A percentile compares a stretch with the other conserved stretches of the same genome.
phyloP scores from a whole-genome alignment of 2,329 filamentous ascomycete species.

The Aspergillus aculeatinus region DNA sequence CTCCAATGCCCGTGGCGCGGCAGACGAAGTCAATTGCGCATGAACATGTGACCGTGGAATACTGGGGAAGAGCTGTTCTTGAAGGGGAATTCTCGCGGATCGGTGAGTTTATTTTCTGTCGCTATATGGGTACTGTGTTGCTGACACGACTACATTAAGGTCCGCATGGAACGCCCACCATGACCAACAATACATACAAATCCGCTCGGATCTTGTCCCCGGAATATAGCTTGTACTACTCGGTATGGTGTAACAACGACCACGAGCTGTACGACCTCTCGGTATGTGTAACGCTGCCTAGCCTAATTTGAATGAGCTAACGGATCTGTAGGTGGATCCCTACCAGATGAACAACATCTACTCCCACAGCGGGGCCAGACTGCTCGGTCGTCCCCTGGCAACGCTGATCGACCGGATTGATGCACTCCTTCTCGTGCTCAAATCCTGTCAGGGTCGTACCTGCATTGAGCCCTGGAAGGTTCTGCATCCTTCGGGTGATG shows the following conservation, averaged over 20 bases:
- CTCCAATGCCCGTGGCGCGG: constrained; percentile 47
- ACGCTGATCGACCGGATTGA: constrained; percentile 31
- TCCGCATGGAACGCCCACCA: neutral
- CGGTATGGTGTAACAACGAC: constrained; percentile 43
- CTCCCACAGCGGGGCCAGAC: neutral
- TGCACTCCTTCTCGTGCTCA: constrained; percentile 38
- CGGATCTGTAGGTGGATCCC: constrained; percentile 1
- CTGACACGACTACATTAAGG: neutral
- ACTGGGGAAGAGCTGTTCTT: constrained; percentile 48
- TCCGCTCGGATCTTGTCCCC: constrained; percentile 37
- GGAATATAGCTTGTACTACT: constrained; percentile 41
- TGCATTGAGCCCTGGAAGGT: constrained; percentile 38
- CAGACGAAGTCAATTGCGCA: constrained; percentile 5
- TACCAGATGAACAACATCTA: constrained; percentile 8
- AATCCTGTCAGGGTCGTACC: constrained; percentile 35
- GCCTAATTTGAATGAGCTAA: neutral
- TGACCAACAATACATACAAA: constrained; percentile 43
- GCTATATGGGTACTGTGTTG: neutral
- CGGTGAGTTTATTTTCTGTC: constrained; percentile 13
- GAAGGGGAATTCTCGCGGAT: constrained; percentile 1
- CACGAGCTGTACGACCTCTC: constrained; percentile 43
- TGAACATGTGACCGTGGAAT: constrained; percentile 60
- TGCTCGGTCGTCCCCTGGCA: constrained; percentile 2
- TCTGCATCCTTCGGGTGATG: constrained; percentile 28
- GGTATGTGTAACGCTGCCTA: constrained; percentile 11